A percentile compares a stretch with the other conserved stretches of the same genome.
These are phyloP conservation scores for Mantamonas sphyraenae DNA, from an alignment of 78 protist species.

Conservation along the genomic window DNA sequence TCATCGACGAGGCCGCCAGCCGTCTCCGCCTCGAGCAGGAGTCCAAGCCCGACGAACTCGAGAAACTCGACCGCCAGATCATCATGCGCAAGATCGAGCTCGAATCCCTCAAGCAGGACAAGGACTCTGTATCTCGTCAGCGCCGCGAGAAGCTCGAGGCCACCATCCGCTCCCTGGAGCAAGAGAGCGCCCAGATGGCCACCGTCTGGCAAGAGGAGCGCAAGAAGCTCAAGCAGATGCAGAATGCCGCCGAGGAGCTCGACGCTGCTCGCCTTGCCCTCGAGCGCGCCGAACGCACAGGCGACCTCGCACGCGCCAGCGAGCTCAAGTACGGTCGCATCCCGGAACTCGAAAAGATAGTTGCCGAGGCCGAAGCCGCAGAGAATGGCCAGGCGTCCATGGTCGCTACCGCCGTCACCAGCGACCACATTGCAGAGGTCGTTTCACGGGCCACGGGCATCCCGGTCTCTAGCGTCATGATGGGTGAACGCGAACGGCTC, in stretches of 20 bases:
- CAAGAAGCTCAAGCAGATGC: slow-evolving; percentile 73
- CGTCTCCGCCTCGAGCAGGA: slow-evolving; percentile 82
- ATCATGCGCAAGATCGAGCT: slow-evolving; percentile 33
- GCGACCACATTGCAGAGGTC: slow-evolving; percentile 58
- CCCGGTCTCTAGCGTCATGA: slow-evolving; percentile 78
- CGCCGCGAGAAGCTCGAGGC: slow-evolving; percentile 59
- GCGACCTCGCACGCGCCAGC: slow-evolving; percentile 73
- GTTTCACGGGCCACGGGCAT: slow-evolving; percentile 94
- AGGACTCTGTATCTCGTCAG: slow-evolving; percentile 77
- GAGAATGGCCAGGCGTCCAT: slow-evolving; percentile 7
- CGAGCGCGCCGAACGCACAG: slow-evolving; percentile 65
- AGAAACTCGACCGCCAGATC: slow-evolving; percentile 31
- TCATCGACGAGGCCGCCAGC: slow-evolving; percentile 96
- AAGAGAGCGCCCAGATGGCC: slow-evolving; percentile 50
- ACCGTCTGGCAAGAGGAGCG: slow-evolving; percentile 55
- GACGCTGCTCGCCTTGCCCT: slow-evolving; percentile 61
- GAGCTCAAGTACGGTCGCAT: slow-evolving; percentile 82
- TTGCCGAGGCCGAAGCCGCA: slow-evolving; percentile 11
- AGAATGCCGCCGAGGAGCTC: slow-evolving; percentile 45
- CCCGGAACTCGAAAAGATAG: slow-evolving; percentile 67
- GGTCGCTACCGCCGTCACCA: slow-evolving; percentile 51
- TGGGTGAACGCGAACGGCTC: slow-evolving; percentile 71
- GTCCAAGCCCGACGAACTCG: slow-evolving; percentile 89
- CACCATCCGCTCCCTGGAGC: slow-evolving; percentile 49
- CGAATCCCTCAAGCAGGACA: slow-evolving; percentile 59